Evolutionary conservation across 768 basidiomycete genomes (phyloP).

Genomic region (Lepiota venenata): DNA sequence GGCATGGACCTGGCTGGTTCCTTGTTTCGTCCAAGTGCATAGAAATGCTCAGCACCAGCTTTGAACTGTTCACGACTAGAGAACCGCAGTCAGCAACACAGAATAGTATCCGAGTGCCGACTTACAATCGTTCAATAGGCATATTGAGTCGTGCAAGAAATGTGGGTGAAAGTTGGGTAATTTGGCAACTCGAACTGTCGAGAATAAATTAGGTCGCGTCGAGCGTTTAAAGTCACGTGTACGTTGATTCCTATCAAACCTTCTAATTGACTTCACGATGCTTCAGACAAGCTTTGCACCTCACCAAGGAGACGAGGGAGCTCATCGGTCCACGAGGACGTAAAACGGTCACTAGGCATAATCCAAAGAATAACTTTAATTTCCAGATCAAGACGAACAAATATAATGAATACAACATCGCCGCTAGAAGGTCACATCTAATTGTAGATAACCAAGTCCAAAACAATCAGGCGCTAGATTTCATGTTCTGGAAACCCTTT

Average conservation of each 20-base stretch:
- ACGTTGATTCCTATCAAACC: not conserved
- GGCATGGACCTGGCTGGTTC: not conserved
- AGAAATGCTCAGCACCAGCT: conserved; percentile 4
- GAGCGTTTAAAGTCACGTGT: conserved; percentile 1
- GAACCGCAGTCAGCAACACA: not conserved
- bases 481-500: not conserved
- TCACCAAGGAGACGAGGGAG: not conserved
- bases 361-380: not conserved
- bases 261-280: too few species aligned
- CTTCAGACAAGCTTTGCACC: not conserved
- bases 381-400: not conserved
- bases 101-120: not conserved
- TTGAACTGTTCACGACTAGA: conserved; percentile 4
- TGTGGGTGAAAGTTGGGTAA: not conserved
- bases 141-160: not conserved
- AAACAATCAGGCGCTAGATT: not conserved
- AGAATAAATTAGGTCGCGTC: conserved; percentile 11
- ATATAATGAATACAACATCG: not conserved
- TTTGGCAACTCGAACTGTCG: not conserved
- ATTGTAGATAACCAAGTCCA: not conserved
- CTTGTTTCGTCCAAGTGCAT: conserved; percentile 8
- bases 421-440: not conserved
- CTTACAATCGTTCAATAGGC: conserved; percentile 10
- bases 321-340: not conserved
- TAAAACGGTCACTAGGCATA: not conserved